A percentile compares a stretch with the other conserved stretches of the same genome.
phyloP scores from a whole-genome alignment of 2,329 filamentous ascomycete species.

The Periglandula ipomoeae region DNA sequence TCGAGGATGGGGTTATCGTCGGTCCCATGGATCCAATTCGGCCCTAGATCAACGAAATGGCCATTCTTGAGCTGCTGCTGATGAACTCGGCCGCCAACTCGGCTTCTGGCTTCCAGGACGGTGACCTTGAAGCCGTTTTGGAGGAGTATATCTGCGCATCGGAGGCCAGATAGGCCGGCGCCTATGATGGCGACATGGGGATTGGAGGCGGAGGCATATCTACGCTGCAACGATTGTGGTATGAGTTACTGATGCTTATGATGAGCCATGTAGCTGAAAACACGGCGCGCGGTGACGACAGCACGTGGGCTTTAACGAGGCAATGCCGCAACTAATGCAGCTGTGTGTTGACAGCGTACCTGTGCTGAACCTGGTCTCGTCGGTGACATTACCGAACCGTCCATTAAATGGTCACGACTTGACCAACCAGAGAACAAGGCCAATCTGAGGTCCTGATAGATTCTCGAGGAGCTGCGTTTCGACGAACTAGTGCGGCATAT shows the following conservation, averaged over 20 bases:
- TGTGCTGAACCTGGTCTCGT: slow-evolving; percentile 24
- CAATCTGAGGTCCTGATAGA: slow-evolving; percentile 40
- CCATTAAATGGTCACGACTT: slow-evolving; percentile 22
- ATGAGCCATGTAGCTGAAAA: neutral
- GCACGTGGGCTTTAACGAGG: neutral
- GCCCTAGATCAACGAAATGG: slow-evolving; percentile 48
- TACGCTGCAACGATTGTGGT: slow-evolving; percentile 11
- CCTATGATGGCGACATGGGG: slow-evolving; percentile 60
- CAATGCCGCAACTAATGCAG: neutral
- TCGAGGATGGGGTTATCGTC: slow-evolving; percentile 61
- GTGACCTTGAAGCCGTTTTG: slow-evolving; percentile 58
- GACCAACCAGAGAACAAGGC: slow-evolving; percentile 28
- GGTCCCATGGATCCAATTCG: slow-evolving; percentile 77
- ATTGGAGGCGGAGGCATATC: slow-evolving; percentile 14
- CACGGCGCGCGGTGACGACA: neutral
- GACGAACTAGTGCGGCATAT: slow-evolving; percentile 37
- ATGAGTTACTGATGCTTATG: neutral
- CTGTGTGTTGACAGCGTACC: slow-evolving; percentile 19
- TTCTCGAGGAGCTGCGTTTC: slow-evolving; percentile 33
- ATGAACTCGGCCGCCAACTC: slow-evolving; percentile 56
- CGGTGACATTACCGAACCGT: slow-evolving; percentile 18
- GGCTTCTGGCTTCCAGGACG: slow-evolving; percentile 57
- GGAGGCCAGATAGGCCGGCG: slow-evolving; percentile 60
- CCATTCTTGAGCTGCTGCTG: slow-evolving; percentile 41
- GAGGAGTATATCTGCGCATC: slow-evolving; percentile 59